Base-by-base conservation (phyloP, 2,329 filamentous ascomycete species). In the Colletotrichum australisinense region DNA sequence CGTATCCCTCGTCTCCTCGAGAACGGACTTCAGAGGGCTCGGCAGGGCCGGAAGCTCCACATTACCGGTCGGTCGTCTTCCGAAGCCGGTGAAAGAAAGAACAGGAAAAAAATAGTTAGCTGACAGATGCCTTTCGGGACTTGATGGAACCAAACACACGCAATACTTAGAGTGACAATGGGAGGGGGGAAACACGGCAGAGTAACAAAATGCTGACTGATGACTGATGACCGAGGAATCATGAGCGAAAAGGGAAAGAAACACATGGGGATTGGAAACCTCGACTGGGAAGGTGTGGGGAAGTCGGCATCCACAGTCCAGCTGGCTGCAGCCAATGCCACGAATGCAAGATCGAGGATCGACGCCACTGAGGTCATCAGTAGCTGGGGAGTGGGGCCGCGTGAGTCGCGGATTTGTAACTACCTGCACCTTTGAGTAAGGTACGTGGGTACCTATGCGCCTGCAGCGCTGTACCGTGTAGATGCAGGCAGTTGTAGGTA, bases 321-420 rank as follows among this genome's bases (percentile, higher is more conserved):
- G 22, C 35, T 56, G 9, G n/a, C 38, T 5, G 22, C 24, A 26
- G 28, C 59, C 42, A 49, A 49, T 46, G 30, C 56, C 16, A 63
- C 52, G 69, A 19, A 42, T 42, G 16, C 38, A 42, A 42, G 38
- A 56, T 60, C 67, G 35, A n/a, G 32, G 60, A 73, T 70, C 66
- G 60, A 70, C 70, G 70, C 70, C 70, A 32, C 70, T 73, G 70
- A 73, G 60, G 70, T 73, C 70, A 73, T 73, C 66, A 58, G 35
- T 22, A 60, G 67, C 32, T 35, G 9, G 1, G 28, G 28, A 22
- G 60, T 65, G 70, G 70, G 35, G 22, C 22, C 12, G 19, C 26
- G 55, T 65, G 70, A 73, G 70, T 70, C 60, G 70, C 26, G 60
- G 60, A 57, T 62, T 57, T 67, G 46, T 70, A 65, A 70, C 60